phyloP scores from a whole-genome alignment of 1,284 basidiomycete genomes.

The Pulveroboletus sp. region DNA sequence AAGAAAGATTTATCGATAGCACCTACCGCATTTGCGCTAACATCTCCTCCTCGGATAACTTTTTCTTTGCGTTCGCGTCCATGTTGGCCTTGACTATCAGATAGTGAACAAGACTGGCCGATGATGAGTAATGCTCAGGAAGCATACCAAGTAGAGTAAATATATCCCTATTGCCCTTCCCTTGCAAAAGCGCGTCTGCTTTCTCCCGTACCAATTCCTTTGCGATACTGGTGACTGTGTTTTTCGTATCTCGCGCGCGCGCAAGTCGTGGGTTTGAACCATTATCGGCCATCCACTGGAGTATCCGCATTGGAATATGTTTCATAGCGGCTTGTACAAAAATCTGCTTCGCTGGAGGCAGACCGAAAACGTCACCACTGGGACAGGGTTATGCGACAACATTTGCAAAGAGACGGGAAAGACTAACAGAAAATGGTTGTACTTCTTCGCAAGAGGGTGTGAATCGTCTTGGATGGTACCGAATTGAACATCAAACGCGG shows the following conservation, averaged over 20 bases:
- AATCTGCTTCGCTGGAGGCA: constrained; percentile 18
- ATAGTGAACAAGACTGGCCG: not conserved
- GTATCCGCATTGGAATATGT: constrained; percentile 28
- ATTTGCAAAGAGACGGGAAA: not conserved
- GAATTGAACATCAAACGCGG: constrained; percentile 46
- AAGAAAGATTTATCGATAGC: not conserved
- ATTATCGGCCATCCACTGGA: constrained; percentile 41
- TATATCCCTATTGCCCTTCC: constrained; percentile 40
- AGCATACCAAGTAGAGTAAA: constrained; percentile 44
- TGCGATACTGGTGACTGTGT: constrained; percentile 30
- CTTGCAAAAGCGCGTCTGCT: constrained; percentile 36
- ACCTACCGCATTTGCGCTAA: constrained; percentile 52
- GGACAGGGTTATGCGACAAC: not conserved
- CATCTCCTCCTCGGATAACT: constrained; percentile 53
- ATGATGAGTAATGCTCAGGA: not conserved
- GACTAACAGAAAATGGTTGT: constrained; percentile 38
- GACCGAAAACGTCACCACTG: constrained; percentile 26
- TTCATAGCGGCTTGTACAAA: constrained; percentile 17
- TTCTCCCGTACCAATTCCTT: constrained; percentile 46
- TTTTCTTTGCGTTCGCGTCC: constrained; percentile 43
- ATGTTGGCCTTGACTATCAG: constrained; percentile 54
- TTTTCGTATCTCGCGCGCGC: constrained; percentile 35
- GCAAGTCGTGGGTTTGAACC: constrained; percentile 40
- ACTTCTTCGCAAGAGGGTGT: constrained; percentile 42
- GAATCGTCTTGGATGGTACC: constrained; percentile 37